Conservation (phyloP, 371 early-diverging fungal species). For the Conidiobolus coronatus region DNA sequence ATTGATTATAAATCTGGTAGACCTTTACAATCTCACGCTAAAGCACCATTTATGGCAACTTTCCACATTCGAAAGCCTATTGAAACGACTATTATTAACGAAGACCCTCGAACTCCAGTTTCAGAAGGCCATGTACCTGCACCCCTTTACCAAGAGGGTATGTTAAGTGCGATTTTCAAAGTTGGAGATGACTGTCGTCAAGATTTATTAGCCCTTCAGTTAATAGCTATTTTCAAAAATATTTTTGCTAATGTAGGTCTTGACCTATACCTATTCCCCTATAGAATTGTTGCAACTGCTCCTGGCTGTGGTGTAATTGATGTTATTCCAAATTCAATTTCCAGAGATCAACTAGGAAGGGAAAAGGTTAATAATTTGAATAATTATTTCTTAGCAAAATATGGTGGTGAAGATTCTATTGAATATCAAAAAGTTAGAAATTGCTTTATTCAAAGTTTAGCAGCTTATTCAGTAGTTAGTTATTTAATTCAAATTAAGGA, state of each 20-base stretch:
- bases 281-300: conserved; percentile 93
- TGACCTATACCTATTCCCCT: conserved; percentile 93
- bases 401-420: conserved; percentile 79
- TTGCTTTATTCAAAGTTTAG: conserved; percentile 90
- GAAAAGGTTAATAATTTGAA: conserved; percentile 93
- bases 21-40: conserved; percentile 95
- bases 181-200: conserved; percentile 98
- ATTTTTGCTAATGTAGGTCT: conserved; percentile 81
- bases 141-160: conserved; percentile 18
- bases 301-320: conserved; percentile 98
- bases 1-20: conserved; percentile 89
- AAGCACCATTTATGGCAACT: conserved; percentile 99
- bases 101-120: conserved; percentile 16
- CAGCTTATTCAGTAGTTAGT: conserved; percentile 91
- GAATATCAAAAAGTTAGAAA: conserved; percentile 59
- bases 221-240: conserved; percentile 93
- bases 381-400: conserved; percentile 78
- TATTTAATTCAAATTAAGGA: conserved; percentile 97
- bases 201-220: conserved; percentile 93
- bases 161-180: conserved; percentile 94
- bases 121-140: conserved; percentile 12
- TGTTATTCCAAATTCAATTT: conserved; percentile 95
- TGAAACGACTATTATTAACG: conserved; percentile 20
- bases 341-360: conserved; percentile 94
- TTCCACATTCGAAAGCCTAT: conserved; percentile 61